A percentile compares a stretch with the other conserved stretches of the same genome.
Evolutionary conservation across 352 stramenopile species (phyloP).

Genomic region (Phytophthora idaei): DNA sequence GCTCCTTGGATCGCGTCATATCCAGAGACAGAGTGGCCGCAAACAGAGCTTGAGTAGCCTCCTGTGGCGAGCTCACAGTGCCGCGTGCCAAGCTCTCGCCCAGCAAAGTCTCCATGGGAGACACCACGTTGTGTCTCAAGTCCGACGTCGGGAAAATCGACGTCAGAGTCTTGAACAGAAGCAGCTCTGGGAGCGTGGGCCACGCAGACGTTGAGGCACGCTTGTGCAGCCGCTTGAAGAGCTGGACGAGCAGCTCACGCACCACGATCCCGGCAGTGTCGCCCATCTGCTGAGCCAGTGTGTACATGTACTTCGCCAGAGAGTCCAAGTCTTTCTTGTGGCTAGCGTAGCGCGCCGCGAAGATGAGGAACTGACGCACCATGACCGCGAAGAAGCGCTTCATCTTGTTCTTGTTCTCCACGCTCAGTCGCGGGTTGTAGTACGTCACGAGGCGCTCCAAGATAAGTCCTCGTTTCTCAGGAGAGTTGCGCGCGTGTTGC

Average conservation of each 20-base stretch:
- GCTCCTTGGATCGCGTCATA: constrained; percentile 88
- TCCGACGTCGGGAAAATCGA: constrained; percentile 95
- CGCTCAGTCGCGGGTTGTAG: constrained; percentile 94
- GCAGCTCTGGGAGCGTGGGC: constrained; percentile 87
- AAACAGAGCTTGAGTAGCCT: constrained; percentile 88
- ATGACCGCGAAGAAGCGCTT: constrained; percentile 97
- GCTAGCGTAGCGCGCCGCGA: constrained; percentile 77
- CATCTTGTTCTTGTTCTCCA: constrained; percentile 95
- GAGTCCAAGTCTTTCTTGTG: constrained; percentile 81
- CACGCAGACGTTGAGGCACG: constrained; percentile 66
- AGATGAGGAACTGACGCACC: constrained; percentile 92
- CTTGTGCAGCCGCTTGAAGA: constrained; percentile 88
- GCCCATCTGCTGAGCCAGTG: constrained; percentile 90
- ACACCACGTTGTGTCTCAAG: constrained; percentile 94
- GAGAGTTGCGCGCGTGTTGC: constrained; percentile 81
- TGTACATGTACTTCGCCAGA: constrained; percentile 86
- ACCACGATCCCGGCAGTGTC: constrained; percentile 90
- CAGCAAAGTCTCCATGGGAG: constrained; percentile 91
- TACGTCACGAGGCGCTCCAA: constrained; percentile 93
- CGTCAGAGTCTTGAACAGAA: constrained; percentile 89
- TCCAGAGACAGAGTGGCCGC: constrained; percentile 68
- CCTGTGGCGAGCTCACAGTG: constrained; percentile 64
- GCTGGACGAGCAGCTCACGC: constrained; percentile 89
- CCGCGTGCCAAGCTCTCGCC: constrained; percentile 89
- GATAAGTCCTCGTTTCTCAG: constrained; percentile 81